Conservation (phyloP, 2,329 filamentous ascomycete species). For the Madurella mycetomatis region DNA sequence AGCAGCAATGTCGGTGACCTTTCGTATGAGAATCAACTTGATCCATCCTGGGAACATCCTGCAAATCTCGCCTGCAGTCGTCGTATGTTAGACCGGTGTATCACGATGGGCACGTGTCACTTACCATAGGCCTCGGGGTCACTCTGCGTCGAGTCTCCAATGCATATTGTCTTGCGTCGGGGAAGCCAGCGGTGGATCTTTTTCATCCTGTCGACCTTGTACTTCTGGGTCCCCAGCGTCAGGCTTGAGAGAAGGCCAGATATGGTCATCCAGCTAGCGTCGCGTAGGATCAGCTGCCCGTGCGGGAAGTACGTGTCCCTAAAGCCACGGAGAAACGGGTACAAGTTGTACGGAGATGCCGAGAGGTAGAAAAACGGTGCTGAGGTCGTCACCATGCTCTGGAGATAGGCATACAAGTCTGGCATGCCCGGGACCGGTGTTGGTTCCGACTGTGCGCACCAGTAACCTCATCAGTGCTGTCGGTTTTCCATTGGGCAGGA, state of each 20-base stretch:
- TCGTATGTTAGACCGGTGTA: not conserved
- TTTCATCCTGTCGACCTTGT: slow-evolving; percentile 76
- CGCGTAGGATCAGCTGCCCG: slow-evolving; percentile 79
- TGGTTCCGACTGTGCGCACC: slow-evolving; percentile 50
- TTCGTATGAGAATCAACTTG: slow-evolving; percentile 77
- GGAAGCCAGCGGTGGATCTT: slow-evolving; percentile 79
- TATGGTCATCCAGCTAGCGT: slow-evolving; percentile 81
- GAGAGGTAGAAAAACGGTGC: slow-evolving; percentile 91
- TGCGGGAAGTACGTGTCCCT: slow-evolving; percentile 64
- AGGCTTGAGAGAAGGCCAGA: slow-evolving; percentile 73
- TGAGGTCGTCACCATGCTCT: slow-evolving; percentile 46
- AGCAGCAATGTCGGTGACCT: slow-evolving; percentile 69
- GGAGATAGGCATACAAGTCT: slow-evolving; percentile 68
- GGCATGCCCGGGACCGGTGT: slow-evolving; percentile 75
- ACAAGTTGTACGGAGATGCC: slow-evolving; percentile 90
- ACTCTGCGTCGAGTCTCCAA: slow-evolving; percentile 87
- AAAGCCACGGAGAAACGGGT: slow-evolving; percentile 78
- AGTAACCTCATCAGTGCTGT: not conserved
- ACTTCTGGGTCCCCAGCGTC: slow-evolving; percentile 75
- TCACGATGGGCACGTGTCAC: not conserved
- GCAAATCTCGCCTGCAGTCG: slow-evolving; percentile 40
- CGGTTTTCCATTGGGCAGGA: not conserved
- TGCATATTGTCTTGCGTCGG: slow-evolving; percentile 69
- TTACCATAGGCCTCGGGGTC: slow-evolving; percentile 89
- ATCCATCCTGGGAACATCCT: slow-evolving; percentile 71